Evolutionary conservation across 768 basidiomycete species (phyloP), one percentile per base, ranked within the genome.

Genomic region (Tubosaeta sp.): DNA sequence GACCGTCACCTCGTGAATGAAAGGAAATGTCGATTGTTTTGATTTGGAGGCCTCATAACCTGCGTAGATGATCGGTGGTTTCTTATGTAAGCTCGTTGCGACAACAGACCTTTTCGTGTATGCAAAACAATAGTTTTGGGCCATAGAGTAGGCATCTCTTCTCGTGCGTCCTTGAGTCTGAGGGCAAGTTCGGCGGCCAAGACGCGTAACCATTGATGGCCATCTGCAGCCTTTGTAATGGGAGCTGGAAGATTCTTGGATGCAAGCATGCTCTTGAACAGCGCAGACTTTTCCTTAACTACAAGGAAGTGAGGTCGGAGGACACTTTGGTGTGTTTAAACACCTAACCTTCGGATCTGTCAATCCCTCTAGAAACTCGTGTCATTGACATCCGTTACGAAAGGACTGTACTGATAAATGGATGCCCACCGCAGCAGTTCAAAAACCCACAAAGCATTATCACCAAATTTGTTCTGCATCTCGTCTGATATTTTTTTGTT

Each of bases 221-320:
- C 94, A 52, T 94, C 86, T 3, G 81, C 75, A 13, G 79, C 70
- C 36, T 82, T 85, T 6, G 77, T 87, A 21, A 97, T 82, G 0
- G 88, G 80, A 30, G 83, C 81, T 0, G 86, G 83, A 21, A 97
- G 78, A 62, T 97, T 98, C 68, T 99, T 99, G n/a, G 92, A 87
- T 0, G 93, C 91, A 47, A 93, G 72, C 95, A 98, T 98, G 60
- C 90, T 92, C 73, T 96, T 97, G 55, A 80, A 86, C 27, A 87
- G 70, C 0, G 76, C 72, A 14, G 84, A 76, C 67, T 91, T 91
- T 62, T 91, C 90, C 61, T 90, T 93, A 31, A 97, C 94, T 95
- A 13, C 9, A 52, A 47, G 36, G 30, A 38, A 34, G 35, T 48
- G n/a, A 56, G 50, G 14, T n/a, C 6, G 8, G 4, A 24, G 38